phyloP scores from a whole-genome alignment of 176 grass and related monocot species.

The Chloris gayana region DNA sequence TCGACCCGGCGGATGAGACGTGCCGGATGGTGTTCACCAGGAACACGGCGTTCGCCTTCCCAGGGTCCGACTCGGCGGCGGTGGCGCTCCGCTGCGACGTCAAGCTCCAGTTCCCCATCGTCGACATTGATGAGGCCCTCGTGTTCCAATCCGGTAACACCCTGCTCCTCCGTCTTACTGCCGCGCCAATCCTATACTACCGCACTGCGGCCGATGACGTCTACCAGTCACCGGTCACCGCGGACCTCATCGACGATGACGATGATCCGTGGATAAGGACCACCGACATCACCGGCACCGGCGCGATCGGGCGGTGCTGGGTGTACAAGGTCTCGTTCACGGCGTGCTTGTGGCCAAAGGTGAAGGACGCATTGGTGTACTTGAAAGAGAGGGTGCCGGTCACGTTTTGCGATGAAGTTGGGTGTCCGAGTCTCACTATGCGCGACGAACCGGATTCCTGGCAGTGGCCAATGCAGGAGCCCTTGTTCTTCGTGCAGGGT shows the following conservation, averaged over 20 bases:
- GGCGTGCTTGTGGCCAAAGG: conserved; percentile 47
- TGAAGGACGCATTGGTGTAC: conserved; percentile 54
- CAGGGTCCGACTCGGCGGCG: neutral
- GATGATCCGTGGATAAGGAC: conserved; percentile 80
- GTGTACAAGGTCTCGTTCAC: conserved; percentile 63
- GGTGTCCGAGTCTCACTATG: conserved; percentile 18
- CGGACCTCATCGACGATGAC: conserved; percentile 59
- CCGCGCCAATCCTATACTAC: conserved; percentile 50
- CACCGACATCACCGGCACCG: conserved; percentile 57
- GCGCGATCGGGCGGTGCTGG: conserved; percentile 60
- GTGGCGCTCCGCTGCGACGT: conserved; percentile 61
- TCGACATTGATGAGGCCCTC: conserved; percentile 54
- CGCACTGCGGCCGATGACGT: conserved; percentile 84
- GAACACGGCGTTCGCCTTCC: conserved; percentile 61
- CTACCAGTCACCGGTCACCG: conserved; percentile 42
- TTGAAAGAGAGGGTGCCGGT: conserved; percentile 50
- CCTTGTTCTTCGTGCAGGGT: conserved; percentile 64
- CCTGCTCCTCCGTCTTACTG: conserved; percentile 54
- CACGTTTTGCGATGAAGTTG: neutral
- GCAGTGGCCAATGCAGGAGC: conserved; percentile 20
- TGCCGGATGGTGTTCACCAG: conserved; percentile 61
- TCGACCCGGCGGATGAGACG: conserved; percentile 68
- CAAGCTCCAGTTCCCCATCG: conserved; percentile 64
- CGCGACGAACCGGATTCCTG: conserved; percentile 57
- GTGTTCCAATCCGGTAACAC: conserved; percentile 29